These are phyloP conservation scores for Protoeuglena noctilucae DNA, from an alignment of 139 green algal genomes.

Conservation along the genomic window DNA sequence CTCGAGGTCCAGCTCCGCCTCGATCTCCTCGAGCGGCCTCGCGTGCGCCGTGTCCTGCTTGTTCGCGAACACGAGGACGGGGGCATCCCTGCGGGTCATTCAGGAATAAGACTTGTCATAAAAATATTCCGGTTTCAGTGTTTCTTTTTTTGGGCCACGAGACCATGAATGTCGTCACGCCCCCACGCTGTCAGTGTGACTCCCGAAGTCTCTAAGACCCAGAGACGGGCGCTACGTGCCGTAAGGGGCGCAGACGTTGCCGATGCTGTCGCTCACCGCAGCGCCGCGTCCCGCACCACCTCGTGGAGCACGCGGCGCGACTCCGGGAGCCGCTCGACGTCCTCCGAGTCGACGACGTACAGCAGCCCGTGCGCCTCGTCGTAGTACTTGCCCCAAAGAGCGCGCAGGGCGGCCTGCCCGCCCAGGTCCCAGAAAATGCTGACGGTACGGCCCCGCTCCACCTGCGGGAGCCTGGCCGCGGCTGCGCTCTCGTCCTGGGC, in stretches of 20 bases:
- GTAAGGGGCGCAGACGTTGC: conserved; percentile 3
- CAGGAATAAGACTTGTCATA: no score
- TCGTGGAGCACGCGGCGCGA: conserved; percentile 15
- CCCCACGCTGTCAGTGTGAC: background rate
- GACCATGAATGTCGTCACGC: background rate
- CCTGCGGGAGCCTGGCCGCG: no score
- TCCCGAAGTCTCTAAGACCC: no score
- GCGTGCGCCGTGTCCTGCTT: conserved; percentile 17
- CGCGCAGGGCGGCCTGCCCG: conserved; percentile 24
- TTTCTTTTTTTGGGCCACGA: no score
- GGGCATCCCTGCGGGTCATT: conserved; percentile 17
- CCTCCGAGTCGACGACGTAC: conserved; percentile 23
- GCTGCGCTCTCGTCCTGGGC: no score
- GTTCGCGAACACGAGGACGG: conserved; percentile 26
- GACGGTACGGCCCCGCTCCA: conserved; percentile 23
- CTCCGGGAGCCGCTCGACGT: conserved; percentile 15
- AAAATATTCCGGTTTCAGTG: no score
- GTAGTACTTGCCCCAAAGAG: conserved; percentile 39
- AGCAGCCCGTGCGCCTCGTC: conserved; percentile 29
- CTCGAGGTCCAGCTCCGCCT: no score
- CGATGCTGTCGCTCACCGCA: no score
- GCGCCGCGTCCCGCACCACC: no score
- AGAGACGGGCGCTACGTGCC: no score
- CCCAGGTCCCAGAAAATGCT: conserved; percentile 38
- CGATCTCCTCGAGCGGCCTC: no score